Base-by-base conservation (phyloP, 768 basidiomycete species). In the Pleurotus eryngii region DNA sequence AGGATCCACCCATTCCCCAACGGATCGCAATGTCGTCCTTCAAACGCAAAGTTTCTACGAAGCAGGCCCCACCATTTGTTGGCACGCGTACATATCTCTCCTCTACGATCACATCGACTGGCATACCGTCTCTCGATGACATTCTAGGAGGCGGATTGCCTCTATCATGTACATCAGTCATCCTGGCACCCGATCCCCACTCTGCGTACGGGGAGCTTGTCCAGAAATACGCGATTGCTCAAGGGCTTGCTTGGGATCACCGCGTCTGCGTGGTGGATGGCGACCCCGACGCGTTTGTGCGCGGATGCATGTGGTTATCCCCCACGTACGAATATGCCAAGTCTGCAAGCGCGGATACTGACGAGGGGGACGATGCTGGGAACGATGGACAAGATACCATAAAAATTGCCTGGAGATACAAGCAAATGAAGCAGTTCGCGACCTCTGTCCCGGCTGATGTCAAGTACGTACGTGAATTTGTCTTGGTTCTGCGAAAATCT, bases 351-450 rank as follows among this genome's bases (percentile, higher is more conserved):
- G 79, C 70, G 27, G 76, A 81, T 57, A 61, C 63, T 22, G 61
- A 63, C 5, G 53, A 53, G n/a, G 67, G 63, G 26, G 65, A 66
- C 22, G 60, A 71, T 47, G 72, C 68, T 2, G 75, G 73, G 17
- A 71, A 73, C 26, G 78, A 79, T 42, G 73, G 76, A 37, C 67
- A 69, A 15, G 77, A 83, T 24, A 86, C 85, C 64, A 89, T 95
- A 61, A 96, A 90, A 75, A 98, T 99, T 64, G 97, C 97, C 27
- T 99, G 97, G 92, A 82, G 97, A 67, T 99, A 99, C 71, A 92
- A 93, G 65, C 81, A 86, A 57, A 90, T 98, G 90, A 91, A 89
- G 73, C 86, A 80, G 72, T 96, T 97, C 69, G 84, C 92, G 73
- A 97, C 95, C 3, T 93, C 92, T 2, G 85, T 94, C 18, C 67